Evolutionary conservation across 2,329 filamentous ascomycete species (phyloP).

Genomic region (Sclerotinia spermophila): DNA sequence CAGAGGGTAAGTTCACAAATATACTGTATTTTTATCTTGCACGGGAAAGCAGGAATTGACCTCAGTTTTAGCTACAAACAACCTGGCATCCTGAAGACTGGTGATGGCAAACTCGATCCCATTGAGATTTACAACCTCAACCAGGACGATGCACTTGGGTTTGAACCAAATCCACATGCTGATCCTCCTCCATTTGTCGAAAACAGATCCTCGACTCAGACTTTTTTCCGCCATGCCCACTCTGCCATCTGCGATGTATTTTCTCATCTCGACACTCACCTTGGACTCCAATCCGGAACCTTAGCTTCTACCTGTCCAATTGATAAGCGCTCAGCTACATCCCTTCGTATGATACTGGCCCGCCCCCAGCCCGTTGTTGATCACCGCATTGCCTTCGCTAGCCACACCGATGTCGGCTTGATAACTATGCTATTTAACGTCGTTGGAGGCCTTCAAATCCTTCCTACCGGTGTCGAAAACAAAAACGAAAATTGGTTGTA

Average conservation of each 20-base stretch:
- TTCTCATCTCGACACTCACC: background rate
- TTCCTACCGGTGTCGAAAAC: background rate
- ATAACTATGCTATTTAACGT: background rate
- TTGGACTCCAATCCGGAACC: background rate
- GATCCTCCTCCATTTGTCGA: background rate
- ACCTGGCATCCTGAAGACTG: background rate
- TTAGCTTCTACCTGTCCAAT: background rate
- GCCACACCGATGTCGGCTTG: background rate
- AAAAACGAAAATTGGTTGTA: background rate
- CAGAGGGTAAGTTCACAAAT: background rate
- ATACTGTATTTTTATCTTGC: background rate
- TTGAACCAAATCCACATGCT: background rate
- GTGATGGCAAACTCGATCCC: background rate
- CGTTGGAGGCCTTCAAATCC: background rate
- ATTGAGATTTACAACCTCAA: background rate
- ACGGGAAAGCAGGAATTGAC: background rate
- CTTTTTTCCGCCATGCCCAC: background rate
- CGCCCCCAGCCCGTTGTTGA: background rate
- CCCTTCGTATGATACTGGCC: background rate
- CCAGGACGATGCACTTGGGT: background rate
- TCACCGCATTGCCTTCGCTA: background rate
- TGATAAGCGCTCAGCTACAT: background rate
- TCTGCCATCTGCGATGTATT: background rate
- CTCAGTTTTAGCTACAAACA: background rate
- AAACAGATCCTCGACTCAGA: background rate